These are phyloP conservation scores for Suhomyces wounanorum DNA, from an alignment of 1,139 yeast species.

Conservation along the genomic window DNA sequence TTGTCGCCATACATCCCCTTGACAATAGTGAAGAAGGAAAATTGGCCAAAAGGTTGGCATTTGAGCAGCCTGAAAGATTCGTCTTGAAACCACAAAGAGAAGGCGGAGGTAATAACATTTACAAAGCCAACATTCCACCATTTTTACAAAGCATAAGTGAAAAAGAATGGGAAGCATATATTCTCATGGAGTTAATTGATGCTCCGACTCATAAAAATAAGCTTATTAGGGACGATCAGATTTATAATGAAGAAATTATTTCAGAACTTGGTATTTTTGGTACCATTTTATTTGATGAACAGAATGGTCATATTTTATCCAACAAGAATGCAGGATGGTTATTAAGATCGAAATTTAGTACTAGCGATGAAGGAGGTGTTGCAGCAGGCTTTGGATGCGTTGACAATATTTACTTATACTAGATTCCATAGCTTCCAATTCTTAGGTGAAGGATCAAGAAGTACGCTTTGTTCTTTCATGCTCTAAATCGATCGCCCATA, in stretches of 20 bases:
- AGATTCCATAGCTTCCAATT: conserved; percentile 4
- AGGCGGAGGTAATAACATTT: conserved; percentile 92
- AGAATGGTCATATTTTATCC: conserved; percentile 52
- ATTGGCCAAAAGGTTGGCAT: conserved; percentile 66
- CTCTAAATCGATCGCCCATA: conserved; percentile 55
- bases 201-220: conserved; percentile 71
- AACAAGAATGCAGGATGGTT: conserved; percentile 83
- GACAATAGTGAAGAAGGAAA: conserved; percentile 69
- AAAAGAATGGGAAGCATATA: conserved; percentile 84
- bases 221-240: conserved; percentile 66
- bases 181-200: conserved; percentile 87
- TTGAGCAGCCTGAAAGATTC: conserved; percentile 64
- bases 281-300: conserved; percentile 70
- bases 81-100: conserved; percentile 97
- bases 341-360: conserved; percentile 81
- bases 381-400: conserved; percentile 99
- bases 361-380: conserved; percentile 95
- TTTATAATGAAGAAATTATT: conserved; percentile 67
- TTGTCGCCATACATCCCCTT: conserved; percentile 84
- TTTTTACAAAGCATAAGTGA: conserved; percentile 65
- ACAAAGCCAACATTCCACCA: conserved; percentile 77
- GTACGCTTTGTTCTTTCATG: conserved; percentile 23
- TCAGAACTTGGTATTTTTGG: conserved; percentile 95
- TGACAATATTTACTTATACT: conserved; percentile 64
- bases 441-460: background rate